These are phyloP conservation scores for Ophiostoma sp. DNA, from an alignment of 2,329 filamentous ascomycete genomes.

Conservation along the genomic window DNA sequence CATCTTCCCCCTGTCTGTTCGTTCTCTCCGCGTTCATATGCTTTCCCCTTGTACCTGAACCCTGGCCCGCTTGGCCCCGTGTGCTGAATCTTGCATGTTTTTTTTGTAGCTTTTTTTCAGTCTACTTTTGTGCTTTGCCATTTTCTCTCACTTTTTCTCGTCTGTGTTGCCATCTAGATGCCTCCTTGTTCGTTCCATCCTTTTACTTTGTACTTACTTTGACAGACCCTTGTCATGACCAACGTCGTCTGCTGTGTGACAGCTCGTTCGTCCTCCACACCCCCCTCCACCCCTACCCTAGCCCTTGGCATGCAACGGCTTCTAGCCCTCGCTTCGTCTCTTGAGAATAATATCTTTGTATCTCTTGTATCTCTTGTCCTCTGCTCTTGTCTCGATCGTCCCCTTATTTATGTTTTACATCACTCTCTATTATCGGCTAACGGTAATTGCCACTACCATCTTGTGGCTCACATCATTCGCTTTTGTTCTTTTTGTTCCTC, in stretches of 20 bases:
- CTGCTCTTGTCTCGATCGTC: neutral
- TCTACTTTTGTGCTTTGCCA: neutral
- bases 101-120: neutral
- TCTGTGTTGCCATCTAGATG: neutral
- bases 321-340: slow-evolving; percentile 5
- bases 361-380: slow-evolving; percentile 5
- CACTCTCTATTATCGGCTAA: slow-evolving; percentile 9
- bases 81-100: neutral
- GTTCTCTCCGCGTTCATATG: neutral
- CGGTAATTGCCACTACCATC: slow-evolving; percentile 2
- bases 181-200: neutral
- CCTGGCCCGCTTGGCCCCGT: neutral
- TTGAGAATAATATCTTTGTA: slow-evolving; percentile 15
- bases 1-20: neutral
- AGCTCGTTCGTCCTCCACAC: neutral
- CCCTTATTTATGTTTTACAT: slow-evolving; percentile 12
- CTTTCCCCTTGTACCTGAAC: neutral
- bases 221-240: neutral
- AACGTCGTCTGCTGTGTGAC: slow-evolving; percentile 6
- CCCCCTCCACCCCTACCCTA: neutral
- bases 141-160: neutral
- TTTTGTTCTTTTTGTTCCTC: neutral
- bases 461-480: neutral
- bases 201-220: neutral
- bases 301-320: slow-evolving; percentile 5